Base-by-base conservation (phyloP, 345 rosid genomes). In the Linum usitatissimum region DNA sequence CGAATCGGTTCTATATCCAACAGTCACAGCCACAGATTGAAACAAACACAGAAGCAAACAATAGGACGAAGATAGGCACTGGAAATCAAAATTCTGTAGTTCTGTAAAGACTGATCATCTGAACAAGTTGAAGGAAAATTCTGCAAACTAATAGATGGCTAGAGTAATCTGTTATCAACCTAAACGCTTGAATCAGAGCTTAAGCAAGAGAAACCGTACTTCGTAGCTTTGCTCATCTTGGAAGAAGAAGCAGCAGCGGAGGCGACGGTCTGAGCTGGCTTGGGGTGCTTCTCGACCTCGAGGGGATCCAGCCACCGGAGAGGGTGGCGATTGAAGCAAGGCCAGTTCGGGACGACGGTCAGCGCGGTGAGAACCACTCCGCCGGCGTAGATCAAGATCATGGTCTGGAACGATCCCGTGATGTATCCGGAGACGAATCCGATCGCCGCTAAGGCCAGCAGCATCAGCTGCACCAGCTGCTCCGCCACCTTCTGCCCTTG, bases 401-500 rank as follows among this genome's bases (percentile, higher is more conserved):
- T 86, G 75, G 65, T 67, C 71, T 78, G 91, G 71, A 90, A 93
- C 23, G 99, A 93, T 17, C 77, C 86, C 70, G 76, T 65, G 0
- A 70, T 8, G 55, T 80, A 87, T 15, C 99, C 95, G 0, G 71
- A 60, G 31, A 67, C 72, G 18, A 83, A 76, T 0, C 92, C 84
- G 49, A 70, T 79, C 30, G 73, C 84, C 3, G 88, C 90, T 0
- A 77, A 84, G 14, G 71, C 86, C 74, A 93, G 19, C 13, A 93
- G 79, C 82, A 90, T 6, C 30, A 86, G 76, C 80, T 90, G 99
- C 97, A 93, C 87, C 78, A 86, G 71, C 71, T 81, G 91, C 91
- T 93, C 97, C 17, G 95, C 88, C 21, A 84, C 64, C 80, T 86
- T 93, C 69, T 93, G 97, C 34, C 99, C 97, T 84, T 93, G 88